phyloP scores from a whole-genome alignment of 257 asterid species.

The Ophiorrhiza pumila region DNA sequence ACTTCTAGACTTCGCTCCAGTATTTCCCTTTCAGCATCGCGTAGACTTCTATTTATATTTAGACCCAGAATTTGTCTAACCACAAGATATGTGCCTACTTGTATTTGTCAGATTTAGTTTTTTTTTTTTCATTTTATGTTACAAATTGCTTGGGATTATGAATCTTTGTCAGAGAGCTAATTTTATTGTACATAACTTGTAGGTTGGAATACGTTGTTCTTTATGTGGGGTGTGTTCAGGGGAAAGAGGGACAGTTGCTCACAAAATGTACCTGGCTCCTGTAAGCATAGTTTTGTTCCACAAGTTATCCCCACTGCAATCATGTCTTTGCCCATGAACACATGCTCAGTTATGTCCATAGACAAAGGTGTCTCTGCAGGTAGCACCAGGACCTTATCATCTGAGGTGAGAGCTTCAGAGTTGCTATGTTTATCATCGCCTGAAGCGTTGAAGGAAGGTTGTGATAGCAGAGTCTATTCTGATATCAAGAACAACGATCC shows the following conservation, averaged over 20 bases:
- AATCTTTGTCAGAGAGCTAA: background rate
- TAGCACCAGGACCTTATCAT: constrained; percentile 26
- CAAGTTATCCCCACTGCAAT: constrained; percentile 48
- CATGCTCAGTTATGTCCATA: constrained; percentile 46
- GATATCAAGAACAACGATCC: constrained; percentile 29
- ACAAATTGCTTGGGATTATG: background rate
- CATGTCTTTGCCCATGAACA: constrained; percentile 52
- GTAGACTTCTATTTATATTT: no score
- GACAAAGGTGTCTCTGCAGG: constrained; percentile 29
- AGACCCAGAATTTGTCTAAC: no score
- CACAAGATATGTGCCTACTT: no score
- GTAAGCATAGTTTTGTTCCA: constrained; percentile 33
- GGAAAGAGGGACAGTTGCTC: constrained; percentile 53
- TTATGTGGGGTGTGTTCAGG: constrained; percentile 88
- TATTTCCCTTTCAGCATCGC: no score
- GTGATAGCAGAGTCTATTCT: constrained; percentile 32
- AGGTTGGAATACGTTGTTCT: constrained; percentile 88
- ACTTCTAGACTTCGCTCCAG: no score
- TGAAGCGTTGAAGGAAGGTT: constrained; percentile 33
- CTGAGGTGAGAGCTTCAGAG: constrained; percentile 38
- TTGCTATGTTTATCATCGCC: constrained; percentile 28
- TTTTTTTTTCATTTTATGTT: background rate
- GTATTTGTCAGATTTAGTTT: no score
- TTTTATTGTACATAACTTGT: constrained; percentile 4
- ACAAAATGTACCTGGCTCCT: constrained; percentile 35